These are phyloP conservation scores for Thermoascus crustaceus DNA, from an alignment of 2,329 filamentous ascomycete genomes.

Conservation along the genomic window DNA sequence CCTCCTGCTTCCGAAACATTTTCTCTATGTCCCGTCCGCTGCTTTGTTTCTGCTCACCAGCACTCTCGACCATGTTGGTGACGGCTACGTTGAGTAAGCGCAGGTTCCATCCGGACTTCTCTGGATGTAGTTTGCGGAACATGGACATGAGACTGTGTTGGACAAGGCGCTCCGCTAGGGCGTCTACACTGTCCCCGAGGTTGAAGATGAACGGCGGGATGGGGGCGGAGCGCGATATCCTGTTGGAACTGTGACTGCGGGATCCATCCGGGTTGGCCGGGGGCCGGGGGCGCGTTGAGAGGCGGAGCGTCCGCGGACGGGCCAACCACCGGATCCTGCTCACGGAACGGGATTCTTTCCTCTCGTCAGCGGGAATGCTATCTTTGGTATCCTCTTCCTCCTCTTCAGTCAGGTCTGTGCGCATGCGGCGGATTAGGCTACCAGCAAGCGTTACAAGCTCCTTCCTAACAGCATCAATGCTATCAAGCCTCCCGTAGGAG, in stretches of 20 bases:
- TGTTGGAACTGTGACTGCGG: conserved; percentile 53
- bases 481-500: conserved; percentile 68
- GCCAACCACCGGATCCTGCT: conserved; percentile 59
- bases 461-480: conserved; percentile 53
- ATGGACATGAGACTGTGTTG: conserved; percentile 60
- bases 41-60: conserved; percentile 43
- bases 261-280: conserved; percentile 46
- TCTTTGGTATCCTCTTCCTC: conserved; percentile 31
- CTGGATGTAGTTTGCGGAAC: conserved; percentile 65
- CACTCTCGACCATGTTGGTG: conserved; percentile 66
- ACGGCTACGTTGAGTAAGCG: conserved; percentile 81
- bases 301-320: conserved; percentile 68
- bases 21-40: conserved; percentile 67
- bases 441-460: conserved; percentile 61
- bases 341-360: not conserved
- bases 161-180: conserved; percentile 60
- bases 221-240: conserved; percentile 66
- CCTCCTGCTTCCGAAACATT: conserved; percentile 74
- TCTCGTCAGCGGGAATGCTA: conserved; percentile 1
- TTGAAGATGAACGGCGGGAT: conserved; percentile 68
- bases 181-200: conserved; percentile 49
- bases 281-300: conserved; percentile 63
- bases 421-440: conserved; percentile 71
- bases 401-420: conserved; percentile 59
- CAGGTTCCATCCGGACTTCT: conserved; percentile 65